Conservation (phyloP, 805 yeast genomes). For the Saturnispora gosingensis region DNA sequence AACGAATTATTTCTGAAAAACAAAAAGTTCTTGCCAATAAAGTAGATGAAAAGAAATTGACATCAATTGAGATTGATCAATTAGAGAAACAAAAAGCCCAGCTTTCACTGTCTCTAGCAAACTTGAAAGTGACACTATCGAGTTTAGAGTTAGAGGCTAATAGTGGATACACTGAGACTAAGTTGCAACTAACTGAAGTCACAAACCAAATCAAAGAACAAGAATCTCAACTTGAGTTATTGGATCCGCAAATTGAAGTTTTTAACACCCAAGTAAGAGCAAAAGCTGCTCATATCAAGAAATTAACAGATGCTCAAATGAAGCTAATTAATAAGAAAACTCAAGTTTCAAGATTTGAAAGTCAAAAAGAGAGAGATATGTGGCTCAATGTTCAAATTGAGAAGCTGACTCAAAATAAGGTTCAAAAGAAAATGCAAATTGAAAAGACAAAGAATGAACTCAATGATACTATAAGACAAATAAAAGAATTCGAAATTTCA, state of each 20-base stretch:
- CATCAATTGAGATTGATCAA: conserved; percentile 41
- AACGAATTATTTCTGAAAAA: conserved; percentile 37
- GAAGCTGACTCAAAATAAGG: conserved; percentile 9
- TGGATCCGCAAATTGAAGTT: conserved; percentile 30
- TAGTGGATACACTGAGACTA: conserved; percentile 11
- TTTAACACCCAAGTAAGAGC: conserved; percentile 16
- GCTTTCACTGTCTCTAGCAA: conserved; percentile 34
- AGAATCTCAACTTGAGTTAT: background rate
- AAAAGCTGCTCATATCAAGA: conserved; percentile 20
- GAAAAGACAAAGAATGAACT: conserved; percentile 30
- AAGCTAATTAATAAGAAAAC: conserved; percentile 62
- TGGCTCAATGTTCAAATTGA: conserved; percentile 55
- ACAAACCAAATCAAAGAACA: background rate
- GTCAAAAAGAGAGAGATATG: conserved; percentile 48
- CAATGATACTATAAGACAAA: conserved; percentile 25
- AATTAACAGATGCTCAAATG: conserved; percentile 43
- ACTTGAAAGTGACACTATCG: conserved; percentile 36
- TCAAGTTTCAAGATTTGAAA: conserved; percentile 49
- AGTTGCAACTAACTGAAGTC: background rate
- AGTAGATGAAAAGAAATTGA: conserved; percentile 39
- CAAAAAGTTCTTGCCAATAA: conserved; percentile 37
- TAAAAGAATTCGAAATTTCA: background rate
- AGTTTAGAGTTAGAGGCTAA: conserved; percentile 31
- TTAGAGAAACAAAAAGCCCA: conserved; percentile 31
- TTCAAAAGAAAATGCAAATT: conserved; percentile 23